Evolutionary conservation across 371 early-diverging fungal species (phyloP).

Genomic region (Entomophthora muscae): DNA sequence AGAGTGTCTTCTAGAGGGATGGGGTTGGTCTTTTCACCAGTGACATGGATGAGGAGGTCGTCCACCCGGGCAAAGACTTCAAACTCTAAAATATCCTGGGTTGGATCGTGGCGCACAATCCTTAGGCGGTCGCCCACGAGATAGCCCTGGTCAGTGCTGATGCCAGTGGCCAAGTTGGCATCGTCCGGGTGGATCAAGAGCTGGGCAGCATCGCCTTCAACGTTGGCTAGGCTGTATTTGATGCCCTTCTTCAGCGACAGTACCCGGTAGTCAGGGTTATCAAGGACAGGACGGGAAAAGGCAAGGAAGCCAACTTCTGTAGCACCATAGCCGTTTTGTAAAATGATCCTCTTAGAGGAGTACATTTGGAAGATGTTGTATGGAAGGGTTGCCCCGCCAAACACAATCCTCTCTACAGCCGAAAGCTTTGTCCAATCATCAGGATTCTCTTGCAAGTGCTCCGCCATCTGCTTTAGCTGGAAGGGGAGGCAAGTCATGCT

Average conservation of each 20-base stretch:
- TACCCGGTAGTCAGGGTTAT: neutral
- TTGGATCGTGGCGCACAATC: neutral
- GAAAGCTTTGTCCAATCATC: neutral
- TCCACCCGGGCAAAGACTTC: neutral
- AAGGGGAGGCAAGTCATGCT: neutral
- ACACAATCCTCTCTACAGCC: neutral
- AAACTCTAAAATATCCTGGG: neutral
- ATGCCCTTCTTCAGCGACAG: neutral
- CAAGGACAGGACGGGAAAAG: too few relatives aligned
- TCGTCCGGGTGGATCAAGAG: neutral
- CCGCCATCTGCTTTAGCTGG: conserved; percentile 3
- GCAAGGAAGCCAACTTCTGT: neutral
- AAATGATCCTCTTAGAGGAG: neutral
- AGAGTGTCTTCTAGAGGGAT: neutral
- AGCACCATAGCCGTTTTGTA: neutral
- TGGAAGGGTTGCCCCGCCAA: neutral
- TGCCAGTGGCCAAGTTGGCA: neutral
- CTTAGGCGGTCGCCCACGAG: neutral
- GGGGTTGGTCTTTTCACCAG: conserved; percentile 9
- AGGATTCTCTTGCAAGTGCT: neutral
- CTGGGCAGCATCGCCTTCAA: neutral
- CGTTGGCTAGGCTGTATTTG: neutral
- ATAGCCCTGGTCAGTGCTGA: neutral
- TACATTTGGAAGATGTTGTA: neutral
- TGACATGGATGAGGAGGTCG: conserved; percentile 5